Evolutionary conservation across 805 yeast genomes (phyloP), one percentile per base, ranked within the genome.

Genomic region (Cephaloascus fragrans): DNA sequence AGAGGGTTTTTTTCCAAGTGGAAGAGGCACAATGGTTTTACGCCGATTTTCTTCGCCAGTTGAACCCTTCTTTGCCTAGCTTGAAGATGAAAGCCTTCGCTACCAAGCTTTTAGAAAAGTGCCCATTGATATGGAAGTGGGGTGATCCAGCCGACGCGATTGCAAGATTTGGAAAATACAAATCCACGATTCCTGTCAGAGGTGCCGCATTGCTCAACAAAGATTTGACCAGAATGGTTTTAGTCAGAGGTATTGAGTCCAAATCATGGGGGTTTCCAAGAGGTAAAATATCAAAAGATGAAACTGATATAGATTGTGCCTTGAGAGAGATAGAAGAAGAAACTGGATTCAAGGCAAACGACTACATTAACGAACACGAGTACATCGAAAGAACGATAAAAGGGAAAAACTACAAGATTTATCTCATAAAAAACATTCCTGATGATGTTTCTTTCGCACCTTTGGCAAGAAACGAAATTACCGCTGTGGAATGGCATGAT

Each of bases 11-110:
- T 52, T 93, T 93, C 63, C 95, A 89, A 56, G 80, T 93, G 33
- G 99, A 93, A 65, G 97, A 93, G 59, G 98, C 98, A 2, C 96
- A 88, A 49, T 93, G 98, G 98, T 93, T 84, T 55, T 93, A 89
- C 59, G 73, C 83, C 37, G 99, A 93, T 59, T 89, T 82, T 50
- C 69, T 82, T 10, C 72, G 89, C 28, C 73, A 72, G 28, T 61
- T 80, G 49, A 83, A 87, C 55, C 89, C 93, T 3, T 57, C 69
- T 26, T 67, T 90, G 42, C 97, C 97, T 2, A 55, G 74, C 2
- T 62, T 89, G 67, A 83, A 80, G 52, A 78, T 88, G 75, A 83
- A 82, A 55, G 61, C 71, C 6, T 89, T 93, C 56, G 79, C 89
- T 0, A 73, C 80, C 35, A 69, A 67, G 44, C 62, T 93, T 28